Conservation (phyloP, 2,329 filamentous ascomycete genomes). For the Myriosclerotinia duriaeana region DNA sequence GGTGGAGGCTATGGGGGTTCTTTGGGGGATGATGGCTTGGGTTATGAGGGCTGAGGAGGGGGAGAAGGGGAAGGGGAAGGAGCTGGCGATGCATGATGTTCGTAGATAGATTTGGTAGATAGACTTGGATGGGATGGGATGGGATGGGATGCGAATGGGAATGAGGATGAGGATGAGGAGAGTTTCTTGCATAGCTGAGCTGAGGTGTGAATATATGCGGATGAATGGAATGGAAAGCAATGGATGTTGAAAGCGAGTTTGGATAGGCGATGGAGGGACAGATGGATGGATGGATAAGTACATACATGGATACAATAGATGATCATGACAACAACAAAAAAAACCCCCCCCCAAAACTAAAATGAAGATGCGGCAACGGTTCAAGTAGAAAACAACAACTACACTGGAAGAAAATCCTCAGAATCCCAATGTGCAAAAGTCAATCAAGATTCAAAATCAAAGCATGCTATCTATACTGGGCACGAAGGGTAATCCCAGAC, state of each 20-base stretch:
- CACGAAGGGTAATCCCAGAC: too few relatives aligned
- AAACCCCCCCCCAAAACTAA: too few relatives aligned
- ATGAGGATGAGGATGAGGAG: neutral
- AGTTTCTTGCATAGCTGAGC: neutral
- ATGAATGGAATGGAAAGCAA: neutral
- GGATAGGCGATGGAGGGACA: neutral
- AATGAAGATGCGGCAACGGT: too few relatives aligned
- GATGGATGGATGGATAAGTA: neutral
- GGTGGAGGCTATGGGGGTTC: slow-evolving; percentile 54
- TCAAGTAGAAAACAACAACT: too few relatives aligned
- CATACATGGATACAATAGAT: neutral
- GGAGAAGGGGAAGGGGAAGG: slow-evolving; percentile 21
- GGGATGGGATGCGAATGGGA: neutral
- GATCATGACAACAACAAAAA: neutral
- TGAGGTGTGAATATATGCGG: neutral
- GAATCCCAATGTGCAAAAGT: too few relatives aligned
- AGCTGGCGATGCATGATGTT: slow-evolving; percentile 28
- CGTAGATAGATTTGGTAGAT: slow-evolving; percentile 13
- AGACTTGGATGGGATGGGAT: neutral
- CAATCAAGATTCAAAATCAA: too few relatives aligned
- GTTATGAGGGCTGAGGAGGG: slow-evolving; percentile 50
- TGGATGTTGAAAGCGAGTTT: neutral
- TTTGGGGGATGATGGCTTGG: slow-evolving; percentile 62
- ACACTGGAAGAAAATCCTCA: too few relatives aligned
- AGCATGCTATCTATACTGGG: too few relatives aligned